phyloP scores from a whole-genome alignment of 441 rosid genomes.

The Corymbia calophylla region DNA sequence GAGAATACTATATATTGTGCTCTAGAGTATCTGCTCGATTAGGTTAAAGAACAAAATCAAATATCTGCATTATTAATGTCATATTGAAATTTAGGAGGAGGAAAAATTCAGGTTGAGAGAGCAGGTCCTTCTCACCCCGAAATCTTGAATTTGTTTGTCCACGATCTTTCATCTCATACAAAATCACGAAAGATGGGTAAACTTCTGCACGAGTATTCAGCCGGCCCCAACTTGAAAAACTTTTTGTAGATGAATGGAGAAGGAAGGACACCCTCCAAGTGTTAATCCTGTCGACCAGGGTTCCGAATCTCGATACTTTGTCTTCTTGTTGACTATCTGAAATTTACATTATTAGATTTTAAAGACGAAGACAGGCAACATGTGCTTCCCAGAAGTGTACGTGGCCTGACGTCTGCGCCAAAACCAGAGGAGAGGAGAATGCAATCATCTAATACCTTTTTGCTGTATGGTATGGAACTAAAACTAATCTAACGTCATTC shows the following conservation, averaged over 20 bases:
- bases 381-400: not conserved
- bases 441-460: not conserved
- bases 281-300: not conserved
- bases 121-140: not conserved
- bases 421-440: not conserved
- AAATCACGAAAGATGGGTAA: not conserved
- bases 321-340: not conserved
- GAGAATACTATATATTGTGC: not conserved
- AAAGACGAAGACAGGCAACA: not conserved
- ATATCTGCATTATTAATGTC: not conserved
- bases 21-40: not conserved
- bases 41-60: not conserved
- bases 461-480: not conserved
- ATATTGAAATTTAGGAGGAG: not conserved
- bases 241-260: not conserved
- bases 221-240: not conserved
- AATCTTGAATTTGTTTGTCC: not conserved
- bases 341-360: not conserved
- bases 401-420: not conserved
- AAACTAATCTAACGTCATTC: not conserved
- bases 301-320: not conserved
- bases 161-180: not conserved
- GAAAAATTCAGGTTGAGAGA: not conserved
- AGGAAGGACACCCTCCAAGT: not conserved
- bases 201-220: not conserved